Evolutionary conservation across 2,329 filamentous ascomycete genomes (phyloP).

Genomic region (Hymenoscyphus linearis): DNA sequence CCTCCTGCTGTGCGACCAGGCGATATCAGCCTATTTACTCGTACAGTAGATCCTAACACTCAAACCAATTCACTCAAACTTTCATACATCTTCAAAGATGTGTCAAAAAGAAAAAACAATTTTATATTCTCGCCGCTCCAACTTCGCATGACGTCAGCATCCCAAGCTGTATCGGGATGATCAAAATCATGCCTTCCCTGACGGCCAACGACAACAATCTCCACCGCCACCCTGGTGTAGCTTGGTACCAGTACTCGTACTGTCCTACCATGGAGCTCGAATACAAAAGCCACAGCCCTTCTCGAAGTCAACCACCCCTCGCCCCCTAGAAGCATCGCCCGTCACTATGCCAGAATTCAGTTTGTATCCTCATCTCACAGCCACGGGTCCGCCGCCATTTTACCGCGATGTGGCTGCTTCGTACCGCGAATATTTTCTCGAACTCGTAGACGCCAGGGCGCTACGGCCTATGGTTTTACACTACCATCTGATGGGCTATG

Average conservation of each 20-base stretch:
- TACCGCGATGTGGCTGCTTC: conserved; percentile 23
- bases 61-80: too few relatives aligned
- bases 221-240: background rate
- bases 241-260: background rate
- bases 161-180: background rate
- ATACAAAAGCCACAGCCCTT: background rate
- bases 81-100: too few relatives aligned
- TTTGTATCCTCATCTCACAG: conserved; percentile 21
- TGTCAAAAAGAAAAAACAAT: too few relatives aligned
- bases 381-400: conserved; percentile 18
- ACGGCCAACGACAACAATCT: background rate
- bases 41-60: too few relatives aligned
- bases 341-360: conserved; percentile 14
- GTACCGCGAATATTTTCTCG: conserved; percentile 37
- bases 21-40: too few relatives aligned
- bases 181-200: background rate
- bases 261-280: background rate
- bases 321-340: background rate
- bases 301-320: background rate
- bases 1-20: too few relatives aligned
- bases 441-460: conserved; percentile 35
- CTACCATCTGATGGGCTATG: conserved; percentile 42
- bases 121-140: background rate
- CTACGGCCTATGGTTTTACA: conserved; percentile 48
- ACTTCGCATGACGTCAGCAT: background rate